A percentile compares a stretch with the other conserved stretches of the same genome.
Conservation (phyloP, 192 early-diverging fungal species). For the Thoreauomyces humboldtii region DNA sequence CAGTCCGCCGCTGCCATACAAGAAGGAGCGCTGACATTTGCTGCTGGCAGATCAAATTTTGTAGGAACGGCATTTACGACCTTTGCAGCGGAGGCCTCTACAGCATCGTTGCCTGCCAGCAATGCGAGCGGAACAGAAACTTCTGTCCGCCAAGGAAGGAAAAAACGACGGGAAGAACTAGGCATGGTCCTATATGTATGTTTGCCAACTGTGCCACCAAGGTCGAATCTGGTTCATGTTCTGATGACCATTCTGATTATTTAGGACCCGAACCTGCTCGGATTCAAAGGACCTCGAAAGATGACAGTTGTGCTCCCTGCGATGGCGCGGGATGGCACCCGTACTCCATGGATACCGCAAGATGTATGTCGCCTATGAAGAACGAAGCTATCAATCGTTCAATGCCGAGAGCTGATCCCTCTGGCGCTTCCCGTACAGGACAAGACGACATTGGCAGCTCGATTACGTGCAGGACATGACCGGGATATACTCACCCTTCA, state of each 20-base stretch:
- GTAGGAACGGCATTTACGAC: constrained; percentile 81
- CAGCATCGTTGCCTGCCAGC: no score
- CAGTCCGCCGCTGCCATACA: not conserved
- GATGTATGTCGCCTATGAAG: no score
- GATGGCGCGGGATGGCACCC: constrained; percentile 58
- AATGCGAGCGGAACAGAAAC: no score
- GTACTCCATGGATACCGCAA: no score
- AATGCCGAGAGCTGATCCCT: not conserved
- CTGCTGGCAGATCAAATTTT: constrained; percentile 70
- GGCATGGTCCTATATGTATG: constrained; percentile 76
- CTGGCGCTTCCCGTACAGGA: constrained; percentile 43
- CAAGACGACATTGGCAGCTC: constrained; percentile 61
- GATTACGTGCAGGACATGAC: constrained; percentile 54
- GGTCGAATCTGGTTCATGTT: no score
- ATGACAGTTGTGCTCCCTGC: constrained; percentile 81
- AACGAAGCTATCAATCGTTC: no score
- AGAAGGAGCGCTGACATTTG: no score
- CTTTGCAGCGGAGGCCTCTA: constrained; percentile 18
- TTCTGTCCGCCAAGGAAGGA: not conserved
- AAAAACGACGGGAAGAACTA: constrained; percentile 56
- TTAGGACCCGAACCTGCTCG: constrained; percentile 82
- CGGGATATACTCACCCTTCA: constrained; percentile 69
- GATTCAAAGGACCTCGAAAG: constrained; percentile 87
- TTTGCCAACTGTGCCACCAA: not conserved
- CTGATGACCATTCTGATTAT: no score